Conservation (phyloP, 257 asterid genomes). For the Buddleja alternifolia region DNA sequence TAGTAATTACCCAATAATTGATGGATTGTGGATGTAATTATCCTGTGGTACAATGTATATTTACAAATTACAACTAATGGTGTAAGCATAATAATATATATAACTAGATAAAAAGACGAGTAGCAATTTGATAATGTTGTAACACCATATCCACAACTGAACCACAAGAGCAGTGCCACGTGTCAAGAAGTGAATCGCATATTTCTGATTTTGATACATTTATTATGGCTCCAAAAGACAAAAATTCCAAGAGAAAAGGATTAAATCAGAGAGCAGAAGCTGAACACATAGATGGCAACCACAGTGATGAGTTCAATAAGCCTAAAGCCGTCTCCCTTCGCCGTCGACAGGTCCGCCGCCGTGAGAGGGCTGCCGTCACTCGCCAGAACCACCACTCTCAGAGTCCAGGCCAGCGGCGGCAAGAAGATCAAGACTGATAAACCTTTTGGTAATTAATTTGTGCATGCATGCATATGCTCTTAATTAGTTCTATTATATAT, state of each 20-base stretch:
- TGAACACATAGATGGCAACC: slow-evolving; percentile 57
- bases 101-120: too few relatives aligned
- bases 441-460: slow-evolving; percentile 61
- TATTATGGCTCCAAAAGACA: not conserved
- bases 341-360: slow-evolving; percentile 46
- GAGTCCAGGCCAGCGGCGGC: slow-evolving; percentile 63
- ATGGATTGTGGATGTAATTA: too few relatives aligned
- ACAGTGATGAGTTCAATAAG: slow-evolving; percentile 70
- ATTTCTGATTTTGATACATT: not conserved
- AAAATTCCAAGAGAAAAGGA: too few relatives aligned
- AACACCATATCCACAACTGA: slow-evolving; percentile 9
- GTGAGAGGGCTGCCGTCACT: slow-evolving; percentile 77
- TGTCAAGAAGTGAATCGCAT: not conserved
- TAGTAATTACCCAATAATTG: too few relatives aligned
- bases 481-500: too few relatives aligned
- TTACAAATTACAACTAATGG: too few relatives aligned
- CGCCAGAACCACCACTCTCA: slow-evolving; percentile 51
- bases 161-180: slow-evolving; percentile 20
- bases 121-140: not conserved
- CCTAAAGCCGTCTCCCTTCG: slow-evolving; percentile 62
- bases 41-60: too few relatives aligned
- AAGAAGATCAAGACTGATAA: slow-evolving; percentile 81
- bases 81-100: too few relatives aligned
- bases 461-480: not conserved
- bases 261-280: too few relatives aligned